These are phyloP conservation scores for Aspergillus asperescens DNA, from an alignment of 495 filamentous ascomycete species.

Conservation along the genomic window DNA sequence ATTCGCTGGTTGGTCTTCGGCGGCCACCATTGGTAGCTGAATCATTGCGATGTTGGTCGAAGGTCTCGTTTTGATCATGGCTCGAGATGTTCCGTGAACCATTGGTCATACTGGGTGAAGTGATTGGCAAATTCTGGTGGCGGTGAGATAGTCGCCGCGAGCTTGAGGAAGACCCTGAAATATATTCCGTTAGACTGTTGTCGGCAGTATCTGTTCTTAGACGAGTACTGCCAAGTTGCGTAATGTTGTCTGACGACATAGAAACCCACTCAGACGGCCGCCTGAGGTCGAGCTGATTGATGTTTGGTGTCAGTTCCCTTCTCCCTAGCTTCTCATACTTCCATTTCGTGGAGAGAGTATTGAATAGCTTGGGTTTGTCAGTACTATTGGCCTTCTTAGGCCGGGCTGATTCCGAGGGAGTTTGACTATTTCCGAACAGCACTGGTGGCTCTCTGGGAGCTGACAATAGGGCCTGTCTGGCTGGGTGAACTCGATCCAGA, in stretches of 20 bases:
- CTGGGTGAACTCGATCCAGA: background rate
- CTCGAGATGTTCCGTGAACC: background rate
- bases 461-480: background rate
- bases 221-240: background rate
- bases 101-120: background rate
- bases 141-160: background rate
- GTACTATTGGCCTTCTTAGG: constrained; percentile 8
- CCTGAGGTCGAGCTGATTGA: constrained; percentile 35
- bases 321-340: constrained; percentile 38
- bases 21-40: too few relatives aligned
- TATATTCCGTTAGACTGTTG: background rate
- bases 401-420: background rate
- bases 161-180: background rate
- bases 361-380: constrained; percentile 15
- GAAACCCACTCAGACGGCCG: constrained; percentile 30
- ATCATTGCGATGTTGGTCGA: background rate
- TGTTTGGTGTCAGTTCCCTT: constrained; percentile 42
- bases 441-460: constrained; percentile 4
- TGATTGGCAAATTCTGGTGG: background rate
- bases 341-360: constrained; percentile 17
- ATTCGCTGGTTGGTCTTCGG: background rate
- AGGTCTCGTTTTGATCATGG: background rate
- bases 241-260: constrained; percentile 4
- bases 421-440: constrained; percentile 11
- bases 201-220: background rate